Conservation (phyloP, 495 filamentous ascomycete genomes). For the Hypoxylon lenormandii region DNA sequence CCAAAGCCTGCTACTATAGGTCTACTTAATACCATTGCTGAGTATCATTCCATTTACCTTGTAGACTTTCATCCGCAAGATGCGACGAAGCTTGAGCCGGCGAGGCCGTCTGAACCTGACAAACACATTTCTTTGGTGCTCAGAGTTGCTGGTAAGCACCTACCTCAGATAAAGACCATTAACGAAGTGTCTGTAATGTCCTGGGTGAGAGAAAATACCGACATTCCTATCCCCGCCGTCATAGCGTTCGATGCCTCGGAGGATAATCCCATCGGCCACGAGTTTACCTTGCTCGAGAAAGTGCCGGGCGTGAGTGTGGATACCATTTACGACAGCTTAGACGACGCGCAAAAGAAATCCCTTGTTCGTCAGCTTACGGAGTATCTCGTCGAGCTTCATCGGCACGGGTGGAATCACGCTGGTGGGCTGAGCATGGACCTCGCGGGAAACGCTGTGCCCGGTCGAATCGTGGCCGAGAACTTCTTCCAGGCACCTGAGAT, state of each 20-base stretch:
- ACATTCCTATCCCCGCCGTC: constrained; percentile 48
- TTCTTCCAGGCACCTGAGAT: constrained; percentile 51
- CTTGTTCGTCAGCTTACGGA: constrained; percentile 50
- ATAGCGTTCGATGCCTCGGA: constrained; percentile 46
- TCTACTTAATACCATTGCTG: constrained; percentile 5
- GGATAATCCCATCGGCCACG: constrained; percentile 51
- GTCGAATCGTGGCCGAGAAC: constrained; percentile 48
- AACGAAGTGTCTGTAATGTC: constrained; percentile 55
- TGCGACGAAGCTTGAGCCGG: neutral
- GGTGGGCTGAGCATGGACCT: constrained; percentile 38
- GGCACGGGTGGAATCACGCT: constrained; percentile 29
- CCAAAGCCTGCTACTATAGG: neutral
- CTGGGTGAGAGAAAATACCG: constrained; percentile 48
- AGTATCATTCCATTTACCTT: constrained; percentile 44
- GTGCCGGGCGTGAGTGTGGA: constrained; percentile 46
- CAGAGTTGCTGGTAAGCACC: constrained; percentile 51
- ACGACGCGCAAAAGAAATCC: constrained; percentile 15
- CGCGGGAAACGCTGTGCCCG: constrained; percentile 14
- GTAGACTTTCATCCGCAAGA: constrained; percentile 1
- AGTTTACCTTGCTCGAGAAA: constrained; percentile 51
- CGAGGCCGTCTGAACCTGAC: neutral
- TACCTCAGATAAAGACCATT: constrained; percentile 52
- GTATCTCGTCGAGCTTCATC: constrained; percentile 49
- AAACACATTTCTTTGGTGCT: constrained; percentile 44
- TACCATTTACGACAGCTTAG: constrained; percentile 45